phyloP scores from a whole-genome alignment of 225 moss, liverwort and hornwort species.

The Pseudoscleropodium purum region DNA sequence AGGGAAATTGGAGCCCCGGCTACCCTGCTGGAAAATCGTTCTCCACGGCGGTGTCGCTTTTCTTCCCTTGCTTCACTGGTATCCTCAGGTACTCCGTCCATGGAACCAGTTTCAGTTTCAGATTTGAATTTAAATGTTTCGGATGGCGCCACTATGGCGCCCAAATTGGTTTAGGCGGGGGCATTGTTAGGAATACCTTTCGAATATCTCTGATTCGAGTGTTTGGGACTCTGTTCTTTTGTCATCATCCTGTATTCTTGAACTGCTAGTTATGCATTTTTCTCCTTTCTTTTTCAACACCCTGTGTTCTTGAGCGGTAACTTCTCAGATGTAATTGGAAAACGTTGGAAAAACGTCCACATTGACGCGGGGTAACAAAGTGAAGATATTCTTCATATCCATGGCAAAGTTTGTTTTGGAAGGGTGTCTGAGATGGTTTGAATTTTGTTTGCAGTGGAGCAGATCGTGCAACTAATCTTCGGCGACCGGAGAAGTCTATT shows the following conservation, averaged over 20 bases:
- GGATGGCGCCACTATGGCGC: neutral
- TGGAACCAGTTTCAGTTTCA: neutral
- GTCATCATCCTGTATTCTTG: neutral
- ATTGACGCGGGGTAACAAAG: neutral
- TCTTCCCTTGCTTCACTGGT: constrained; percentile 97
- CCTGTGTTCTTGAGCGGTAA: neutral
- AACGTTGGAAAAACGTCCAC: neutral
- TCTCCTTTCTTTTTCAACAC: neutral
- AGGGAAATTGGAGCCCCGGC: constrained; percentile 78
- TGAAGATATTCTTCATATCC: neutral
- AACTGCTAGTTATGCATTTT: neutral
- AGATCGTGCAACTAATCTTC: constrained; percentile 82
- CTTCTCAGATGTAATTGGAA: neutral
- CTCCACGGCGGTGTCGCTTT: constrained; percentile 77
- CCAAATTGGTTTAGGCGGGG: neutral
- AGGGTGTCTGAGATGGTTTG: neutral
- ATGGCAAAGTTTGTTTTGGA: neutral
- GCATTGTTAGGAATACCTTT: neutral
- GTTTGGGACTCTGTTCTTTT: neutral
- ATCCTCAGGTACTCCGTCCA: constrained; percentile 57
- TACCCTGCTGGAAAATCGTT: constrained; percentile 71
- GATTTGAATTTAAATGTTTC: neutral
- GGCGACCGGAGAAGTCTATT: constrained; percentile 73
- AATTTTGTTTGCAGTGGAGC: constrained; percentile 56
- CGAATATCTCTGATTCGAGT: too few species aligned